Conservation (phyloP, 2,329 filamentous ascomycete species). For the Aspergillus calidoustus region DNA sequence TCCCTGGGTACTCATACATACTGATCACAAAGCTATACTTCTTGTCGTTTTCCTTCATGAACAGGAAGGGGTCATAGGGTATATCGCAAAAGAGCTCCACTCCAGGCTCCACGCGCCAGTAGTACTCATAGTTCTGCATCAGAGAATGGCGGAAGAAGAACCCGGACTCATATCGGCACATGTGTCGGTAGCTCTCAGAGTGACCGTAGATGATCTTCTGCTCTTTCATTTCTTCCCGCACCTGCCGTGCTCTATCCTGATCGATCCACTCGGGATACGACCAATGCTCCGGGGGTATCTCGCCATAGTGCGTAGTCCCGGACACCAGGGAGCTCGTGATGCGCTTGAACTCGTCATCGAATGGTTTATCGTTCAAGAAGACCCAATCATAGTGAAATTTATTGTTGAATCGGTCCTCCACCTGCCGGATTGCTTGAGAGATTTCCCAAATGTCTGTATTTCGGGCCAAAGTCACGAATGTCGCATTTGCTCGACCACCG, state of each 20-base stretch:
- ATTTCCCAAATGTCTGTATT: constrained; percentile 98
- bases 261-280: constrained; percentile 96
- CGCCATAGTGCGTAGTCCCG: constrained; percentile 86
- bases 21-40: constrained; percentile 98
- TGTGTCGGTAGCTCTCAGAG: constrained; percentile 95
- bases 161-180: constrained; percentile 98
- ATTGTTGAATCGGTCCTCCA: constrained; percentile 97
- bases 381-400: constrained; percentile 99
- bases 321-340: constrained; percentile 89
- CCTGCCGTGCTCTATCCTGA: constrained; percentile 86
- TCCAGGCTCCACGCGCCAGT: constrained; percentile 98
- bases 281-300: constrained; percentile 92
- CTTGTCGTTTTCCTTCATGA: constrained; percentile 94
- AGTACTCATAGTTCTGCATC: constrained; percentile 97
- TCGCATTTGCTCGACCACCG: constrained; percentile 83
- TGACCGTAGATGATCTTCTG: constrained; percentile 98
- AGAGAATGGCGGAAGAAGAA: constrained; percentile 97
- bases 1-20: constrained; percentile 95
- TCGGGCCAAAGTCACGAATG: constrained; percentile 92
- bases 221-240: constrained; percentile 90
- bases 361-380: constrained; percentile 94
- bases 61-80: constrained; percentile 93
- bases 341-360: constrained; percentile 91
- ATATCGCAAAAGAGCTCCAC: constrained; percentile 97
- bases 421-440: constrained; percentile 89